phyloP scores from a whole-genome alignment of 306 rosid species.

The Castanea crenata region DNA sequence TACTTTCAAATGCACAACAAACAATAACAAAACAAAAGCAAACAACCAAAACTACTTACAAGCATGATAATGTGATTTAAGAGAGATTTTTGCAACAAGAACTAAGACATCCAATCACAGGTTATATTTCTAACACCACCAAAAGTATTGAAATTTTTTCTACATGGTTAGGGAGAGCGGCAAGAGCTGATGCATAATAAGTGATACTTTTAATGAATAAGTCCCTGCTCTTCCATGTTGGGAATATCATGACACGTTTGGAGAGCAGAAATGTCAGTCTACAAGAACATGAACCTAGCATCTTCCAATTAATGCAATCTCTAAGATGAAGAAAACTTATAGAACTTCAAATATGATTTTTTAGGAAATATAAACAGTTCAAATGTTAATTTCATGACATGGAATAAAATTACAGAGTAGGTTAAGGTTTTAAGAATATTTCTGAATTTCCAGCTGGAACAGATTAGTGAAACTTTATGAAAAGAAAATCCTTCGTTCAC shows the following conservation, averaged over 20 bases:
- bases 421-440: neutral
- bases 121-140: neutral
- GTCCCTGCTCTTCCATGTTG: neutral
- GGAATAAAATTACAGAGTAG: no score
- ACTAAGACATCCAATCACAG: neutral
- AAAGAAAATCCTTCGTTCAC: neutral
- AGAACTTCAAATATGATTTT: neutral
- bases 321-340: neutral
- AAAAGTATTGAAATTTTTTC: neutral
- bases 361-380: neutral
- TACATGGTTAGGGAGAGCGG: neutral
- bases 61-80: neutral
- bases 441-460: neutral
- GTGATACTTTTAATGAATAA: neutral
- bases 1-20: neutral
- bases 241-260: neutral
- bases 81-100: neutral
- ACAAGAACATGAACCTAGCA: no score
- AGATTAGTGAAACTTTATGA: neutral
- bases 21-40: neutral
- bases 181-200: neutral
- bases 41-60: neutral
- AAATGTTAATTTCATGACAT: neutral
- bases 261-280: neutral
- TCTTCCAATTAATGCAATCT: neutral